Percentiles rank a stretch among this genome's conserved stretches.
phyloP scores from a whole-genome alignment of 108 stramenopile species.

The Bacterosira constricta region DNA sequence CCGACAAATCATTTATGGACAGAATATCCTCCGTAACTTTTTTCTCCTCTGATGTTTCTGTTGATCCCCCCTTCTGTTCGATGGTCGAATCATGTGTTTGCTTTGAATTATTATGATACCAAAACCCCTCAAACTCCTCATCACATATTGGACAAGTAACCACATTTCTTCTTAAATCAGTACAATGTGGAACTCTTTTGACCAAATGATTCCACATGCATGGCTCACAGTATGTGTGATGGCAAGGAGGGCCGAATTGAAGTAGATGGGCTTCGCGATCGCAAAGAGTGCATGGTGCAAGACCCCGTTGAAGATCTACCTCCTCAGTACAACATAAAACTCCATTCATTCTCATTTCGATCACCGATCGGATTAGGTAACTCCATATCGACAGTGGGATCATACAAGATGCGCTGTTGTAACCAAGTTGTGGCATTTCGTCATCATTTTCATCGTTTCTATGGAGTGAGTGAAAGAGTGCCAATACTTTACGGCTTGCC shows the following conservation, averaged over 20 bases:
- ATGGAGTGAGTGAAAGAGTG: conserved; percentile 54
- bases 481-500: conserved; percentile 41
- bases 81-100: neutral
- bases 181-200: conserved; percentile 37
- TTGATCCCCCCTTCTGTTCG: neutral
- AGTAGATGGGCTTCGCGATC: too few species aligned
- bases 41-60: neutral
- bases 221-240: conserved; percentile 61
- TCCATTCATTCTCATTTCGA: conserved; percentile 65
- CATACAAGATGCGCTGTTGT: neutral
- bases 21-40: conserved; percentile 3
- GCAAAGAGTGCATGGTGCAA: too few species aligned
- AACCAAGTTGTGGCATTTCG: neutral
- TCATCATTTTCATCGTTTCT: neutral
- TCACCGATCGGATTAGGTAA: conserved; percentile 66
- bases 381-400: conserved; percentile 64
- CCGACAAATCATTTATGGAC: conserved; percentile 1
- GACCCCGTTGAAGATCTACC: too few species aligned
- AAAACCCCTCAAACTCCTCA: conserved; percentile 16
- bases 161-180: conserved; percentile 34
- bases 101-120: neutral
- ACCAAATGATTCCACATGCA: conserved; percentile 75
- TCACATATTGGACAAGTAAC: conserved; percentile 59
- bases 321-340: too few species aligned
- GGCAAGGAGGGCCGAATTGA: conserved; percentile 48